Base-by-base conservation (phyloP, 176 grass and related monocot genomes). In the Olyra latifolia region DNA sequence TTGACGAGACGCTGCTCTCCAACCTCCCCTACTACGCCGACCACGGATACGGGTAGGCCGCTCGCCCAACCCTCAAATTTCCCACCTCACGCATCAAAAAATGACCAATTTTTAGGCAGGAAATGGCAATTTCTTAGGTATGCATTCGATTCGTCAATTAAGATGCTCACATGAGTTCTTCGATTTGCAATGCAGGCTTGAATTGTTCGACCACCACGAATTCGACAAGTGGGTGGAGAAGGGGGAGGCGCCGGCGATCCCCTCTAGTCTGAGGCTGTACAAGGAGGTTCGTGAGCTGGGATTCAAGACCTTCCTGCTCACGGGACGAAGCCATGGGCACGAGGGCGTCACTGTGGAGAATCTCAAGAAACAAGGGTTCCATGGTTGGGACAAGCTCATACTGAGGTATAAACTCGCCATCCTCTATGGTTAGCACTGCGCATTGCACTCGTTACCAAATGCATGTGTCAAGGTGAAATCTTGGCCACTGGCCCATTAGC, bases 1-100 rank as follows among this genome's bases (percentile, higher is more conserved):
- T 97, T 47, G 94, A 97, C 77, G 94, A 94, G 76, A 97, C 91
- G 74, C 87, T 94, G 62, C 84, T 92, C 41, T 97, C 91, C 62
- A 93, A 93, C 75, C 68, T 91, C 24, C 92, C 92, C 7, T 94
- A 94, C 78, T 94, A 94, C 77, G 83, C 82, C 32, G 68, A 83
- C 1, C 89, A 91, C 63, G 89, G 83, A 63, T 94, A 84, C 68
- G 92, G 92, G 92, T 94, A 17, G 30, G 32, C 8, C 14, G 8
- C 3, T 2, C 5, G 15, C 11, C 4, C 11, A 4, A 6, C 27
- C 48, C 29, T 73, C 29, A 11, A 54, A 38, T 61, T 30, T 12
- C 24, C 74, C 61, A 3, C 9, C 30, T 5, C 46, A 17, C 48
- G 20, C 19, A 24, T 66, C 16, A 0, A 5, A 19, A 76, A 76